Conservation (phyloP, 768 basidiomycete genomes). For the Rhizopogon vinicolor region DNA sequence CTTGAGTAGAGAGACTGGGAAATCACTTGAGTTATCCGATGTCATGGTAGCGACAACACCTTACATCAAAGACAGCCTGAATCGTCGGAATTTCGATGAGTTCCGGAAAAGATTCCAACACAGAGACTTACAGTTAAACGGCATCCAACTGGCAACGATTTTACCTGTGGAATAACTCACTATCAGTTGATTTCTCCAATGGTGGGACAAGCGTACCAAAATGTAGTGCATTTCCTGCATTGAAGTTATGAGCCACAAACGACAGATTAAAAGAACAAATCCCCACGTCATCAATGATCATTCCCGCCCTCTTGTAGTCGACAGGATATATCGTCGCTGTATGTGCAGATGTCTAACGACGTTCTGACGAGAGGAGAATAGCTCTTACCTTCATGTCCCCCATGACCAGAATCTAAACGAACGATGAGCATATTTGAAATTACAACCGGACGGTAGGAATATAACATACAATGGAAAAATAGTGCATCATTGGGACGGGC, state of each 20-base stretch:
- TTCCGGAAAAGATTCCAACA: neutral
- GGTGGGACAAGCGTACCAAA: conserved; percentile 25
- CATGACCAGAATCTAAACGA: conserved; percentile 83
- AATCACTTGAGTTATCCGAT: neutral
- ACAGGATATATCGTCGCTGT: conserved; percentile 85
- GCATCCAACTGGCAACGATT: conserved; percentile 59
- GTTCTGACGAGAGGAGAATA: neutral
- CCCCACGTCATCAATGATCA: conserved; percentile 76
- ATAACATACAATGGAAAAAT: conserved; percentile 64
- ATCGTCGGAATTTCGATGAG: neutral
- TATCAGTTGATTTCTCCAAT: neutral
- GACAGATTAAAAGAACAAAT: neutral
- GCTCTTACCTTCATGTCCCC: conserved; percentile 80
- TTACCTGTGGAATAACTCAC: conserved; percentile 28
- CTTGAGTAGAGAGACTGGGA: conserved; percentile 40
- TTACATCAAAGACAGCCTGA: conserved; percentile 46
- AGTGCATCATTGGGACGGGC: conserved; percentile 69
- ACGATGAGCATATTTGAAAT: neutral
- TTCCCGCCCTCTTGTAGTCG: conserved; percentile 71
- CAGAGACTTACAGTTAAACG: conserved; percentile 46
- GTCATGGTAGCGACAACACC: conserved; percentile 7
- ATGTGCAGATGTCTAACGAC: neutral
- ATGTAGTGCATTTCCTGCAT: conserved; percentile 36
- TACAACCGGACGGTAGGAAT: too few relatives aligned
- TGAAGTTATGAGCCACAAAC: neutral